Base-by-base conservation (phyloP, 257 asterid species). In the Ilex aquifolium region DNA sequence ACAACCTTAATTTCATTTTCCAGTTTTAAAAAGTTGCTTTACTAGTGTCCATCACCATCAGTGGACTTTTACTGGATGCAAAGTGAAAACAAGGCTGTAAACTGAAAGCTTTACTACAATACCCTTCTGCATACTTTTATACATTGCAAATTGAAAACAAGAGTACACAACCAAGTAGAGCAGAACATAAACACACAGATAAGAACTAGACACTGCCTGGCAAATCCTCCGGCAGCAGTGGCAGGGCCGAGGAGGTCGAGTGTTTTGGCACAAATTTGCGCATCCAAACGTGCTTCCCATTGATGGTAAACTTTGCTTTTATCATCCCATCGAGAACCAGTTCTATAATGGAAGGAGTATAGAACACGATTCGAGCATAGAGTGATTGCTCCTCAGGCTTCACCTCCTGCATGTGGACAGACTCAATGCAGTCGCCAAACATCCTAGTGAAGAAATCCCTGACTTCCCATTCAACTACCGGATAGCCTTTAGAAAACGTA, bases 201-300 rank as follows among this genome's bases (percentile, higher is more conserved):
- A 36, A 36, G 42, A 36, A 36, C 42, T 36, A 36, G 42, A 36
- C 42, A 8, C 7, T 4, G 42, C 42, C 42, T 36, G 42, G 42
- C 42, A 36, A 36, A 36, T 8, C 8, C 42, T 36, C 42, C 8
- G 42, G 42, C 42, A 36, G 42, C 42, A 36, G 8, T 36, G 42
- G 42, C 42, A 36, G 42, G 7, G 8, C 1, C 8, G 42, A 36
- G 42, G 7, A 49, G 5, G 5, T 49, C 17, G 14, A 49, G n/a
- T 14, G 57, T 17, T 53, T 53, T 8, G 30, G 57, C 57, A 53
- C 57, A 53, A 53, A 53, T 53, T 53, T 53, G 10, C 57, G 27
- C 57, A 53, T n/a, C 57, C 57, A 53, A 17, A 53, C 31, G 15
- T 53, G 57, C 57, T 53, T 53, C 57, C 57, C 57, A 21, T 53